A percentile compares a stretch with the other conserved stretches of the same genome.
These are phyloP conservation scores for Dysphania ambrosioides DNA, from an alignment of 148 eudicot genomes.

Conservation along the genomic window DNA sequence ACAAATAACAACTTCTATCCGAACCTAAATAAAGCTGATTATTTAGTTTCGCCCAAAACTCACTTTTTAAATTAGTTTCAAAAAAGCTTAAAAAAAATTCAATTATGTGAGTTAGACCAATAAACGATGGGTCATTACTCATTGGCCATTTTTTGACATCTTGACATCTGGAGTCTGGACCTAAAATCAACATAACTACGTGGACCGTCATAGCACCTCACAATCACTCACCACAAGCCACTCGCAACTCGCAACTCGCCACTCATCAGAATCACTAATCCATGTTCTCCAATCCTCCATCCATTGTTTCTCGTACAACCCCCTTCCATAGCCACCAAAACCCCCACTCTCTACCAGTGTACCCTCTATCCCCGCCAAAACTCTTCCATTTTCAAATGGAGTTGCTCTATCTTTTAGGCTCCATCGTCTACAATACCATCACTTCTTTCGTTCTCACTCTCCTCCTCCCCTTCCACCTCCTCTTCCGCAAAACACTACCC, in stretches of 20 bases:
- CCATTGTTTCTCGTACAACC: background rate
- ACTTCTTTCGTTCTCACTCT: slow-evolving; percentile 40
- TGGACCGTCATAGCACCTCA: background rate
- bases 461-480: slow-evolving; percentile 39
- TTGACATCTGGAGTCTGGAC: too few species aligned
- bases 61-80: too few species aligned
- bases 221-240: too few species aligned
- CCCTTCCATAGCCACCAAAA: too few species aligned
- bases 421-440: slow-evolving; percentile 35
- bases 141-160: too few species aligned
- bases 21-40: too few species aligned
- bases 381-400: slow-evolving; percentile 31
- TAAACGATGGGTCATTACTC: too few species aligned
- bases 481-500: slow-evolving; percentile 24
- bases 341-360: background rate
- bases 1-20: too few species aligned
- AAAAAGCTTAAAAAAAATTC: too few species aligned
- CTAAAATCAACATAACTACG: background rate
- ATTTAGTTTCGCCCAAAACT: too few species aligned
- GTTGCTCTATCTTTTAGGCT: slow-evolving; percentile 42
- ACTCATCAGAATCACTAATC: background rate
- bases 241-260: too few species aligned
- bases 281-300: background rate
- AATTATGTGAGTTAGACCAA: too few species aligned
- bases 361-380: background rate